Evolutionary conservation across 2,329 filamentous ascomycete species (phyloP).

Genomic region (Nothopassalora personata): DNA sequence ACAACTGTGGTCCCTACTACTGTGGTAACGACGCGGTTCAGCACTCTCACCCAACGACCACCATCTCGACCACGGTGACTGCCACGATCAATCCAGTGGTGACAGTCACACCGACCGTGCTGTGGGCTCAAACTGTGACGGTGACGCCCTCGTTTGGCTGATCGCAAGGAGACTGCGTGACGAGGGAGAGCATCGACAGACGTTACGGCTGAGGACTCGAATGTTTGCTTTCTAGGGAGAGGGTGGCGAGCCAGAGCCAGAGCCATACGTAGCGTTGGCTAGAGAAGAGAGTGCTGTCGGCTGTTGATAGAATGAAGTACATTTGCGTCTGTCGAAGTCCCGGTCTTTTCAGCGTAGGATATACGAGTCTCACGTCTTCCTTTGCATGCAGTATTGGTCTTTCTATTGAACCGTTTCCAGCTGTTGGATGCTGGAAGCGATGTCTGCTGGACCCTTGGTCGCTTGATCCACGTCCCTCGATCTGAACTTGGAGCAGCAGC

Average conservation of each 20-base stretch:
- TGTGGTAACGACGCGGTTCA: neutral
- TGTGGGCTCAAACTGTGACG: neutral
- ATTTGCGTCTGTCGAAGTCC: too few relatives aligned
- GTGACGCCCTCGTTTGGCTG: constrained; percentile 1
- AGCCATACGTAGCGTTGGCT: too few relatives aligned
- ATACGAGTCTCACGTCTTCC: too few relatives aligned
- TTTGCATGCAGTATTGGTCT: too few relatives aligned
- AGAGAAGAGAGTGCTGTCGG: too few relatives aligned
- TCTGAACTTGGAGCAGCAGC: neutral
- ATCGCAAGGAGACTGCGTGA: neutral
- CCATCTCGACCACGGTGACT: neutral
- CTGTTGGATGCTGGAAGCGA: neutral
- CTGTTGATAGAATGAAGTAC: too few relatives aligned
- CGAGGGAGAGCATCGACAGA: too few relatives aligned
- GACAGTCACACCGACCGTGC: neutral
- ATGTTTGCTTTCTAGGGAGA: too few relatives aligned
- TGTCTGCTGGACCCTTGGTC: neutral
- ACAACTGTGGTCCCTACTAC: constrained; percentile 3
- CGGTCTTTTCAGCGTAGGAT: too few relatives aligned
- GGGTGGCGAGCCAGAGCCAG: too few relatives aligned
- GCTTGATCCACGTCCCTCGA: neutral
- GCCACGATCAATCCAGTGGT: neutral
- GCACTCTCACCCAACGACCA: neutral
- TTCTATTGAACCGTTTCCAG: neutral
- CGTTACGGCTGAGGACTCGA: too few relatives aligned